Evolutionary conservation across 2,329 filamentous ascomycete genomes (phyloP).

Genomic region (Allantophomopsis lycopodina): DNA sequence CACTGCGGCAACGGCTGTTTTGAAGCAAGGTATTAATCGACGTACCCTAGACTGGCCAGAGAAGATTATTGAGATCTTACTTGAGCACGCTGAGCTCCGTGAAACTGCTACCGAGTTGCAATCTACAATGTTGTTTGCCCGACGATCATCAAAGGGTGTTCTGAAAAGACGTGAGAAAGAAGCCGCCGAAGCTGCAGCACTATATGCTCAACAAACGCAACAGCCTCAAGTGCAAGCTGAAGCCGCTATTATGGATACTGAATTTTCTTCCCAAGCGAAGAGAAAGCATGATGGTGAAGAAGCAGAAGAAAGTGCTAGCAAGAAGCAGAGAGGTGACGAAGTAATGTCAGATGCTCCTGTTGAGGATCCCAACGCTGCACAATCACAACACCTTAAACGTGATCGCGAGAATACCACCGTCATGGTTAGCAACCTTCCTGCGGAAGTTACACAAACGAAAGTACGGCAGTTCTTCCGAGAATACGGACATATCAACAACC

Average conservation of each 20-base stretch:
- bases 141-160: conserved; percentile 52
- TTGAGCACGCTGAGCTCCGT: conserved; percentile 79
- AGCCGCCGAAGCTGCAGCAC: conserved; percentile 41
- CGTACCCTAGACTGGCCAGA: conserved; percentile 64
- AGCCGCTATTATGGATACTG: conserved; percentile 12
- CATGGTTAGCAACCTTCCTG: conserved; percentile 65
- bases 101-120: conserved; percentile 67
- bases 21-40: conserved; percentile 54
- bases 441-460: conserved; percentile 53
- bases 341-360: conserved; percentile 1
- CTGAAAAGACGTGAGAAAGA: conserved; percentile 52
- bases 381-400: conserved; percentile 43
- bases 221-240: conserved; percentile 16
- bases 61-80: conserved; percentile 58
- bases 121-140: conserved; percentile 57
- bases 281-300: conserved; percentile 42
- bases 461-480: conserved; percentile 85
- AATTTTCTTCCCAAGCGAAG: conserved; percentile 51
- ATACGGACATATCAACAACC: conserved; percentile 70
- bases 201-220: conserved; percentile 26
- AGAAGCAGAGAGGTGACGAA: conserved; percentile 43
- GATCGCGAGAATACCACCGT: conserved; percentile 86
- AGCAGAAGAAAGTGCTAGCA: conserved; percentile 38
- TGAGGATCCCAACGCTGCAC: conserved; percentile 22
- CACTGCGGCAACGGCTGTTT: conserved; percentile 54